phyloP scores from a whole-genome alignment of 305 asterid species.

The Withania somnifera region DNA sequence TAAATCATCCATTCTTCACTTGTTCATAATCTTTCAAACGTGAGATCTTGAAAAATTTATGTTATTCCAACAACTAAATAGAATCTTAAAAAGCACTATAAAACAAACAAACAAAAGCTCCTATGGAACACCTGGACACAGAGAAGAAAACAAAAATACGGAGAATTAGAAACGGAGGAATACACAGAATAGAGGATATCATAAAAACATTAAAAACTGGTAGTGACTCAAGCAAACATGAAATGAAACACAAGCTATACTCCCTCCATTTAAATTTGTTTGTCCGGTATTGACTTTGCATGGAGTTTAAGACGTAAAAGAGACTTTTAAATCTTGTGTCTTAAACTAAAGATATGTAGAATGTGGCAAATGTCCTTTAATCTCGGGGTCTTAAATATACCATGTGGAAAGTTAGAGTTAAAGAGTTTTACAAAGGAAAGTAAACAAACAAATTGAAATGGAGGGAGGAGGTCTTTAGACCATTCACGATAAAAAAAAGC shows the following conservation, averaged over 20 bases:
- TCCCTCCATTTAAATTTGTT: background rate
- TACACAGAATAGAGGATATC: background rate
- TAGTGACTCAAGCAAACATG: background rate
- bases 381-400: background rate
- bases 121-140: background rate
- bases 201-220: background rate
- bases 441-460: background rate
- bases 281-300: background rate
- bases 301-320: background rate
- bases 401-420: background rate
- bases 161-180: background rate
- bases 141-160: background rate
- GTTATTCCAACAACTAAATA: background rate
- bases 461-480: background rate
- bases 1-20: background rate
- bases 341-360: background rate
- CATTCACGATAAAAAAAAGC: background rate
- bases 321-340: background rate
- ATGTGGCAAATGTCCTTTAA: background rate
- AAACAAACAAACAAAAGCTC: background rate
- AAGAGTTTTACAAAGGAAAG: background rate
- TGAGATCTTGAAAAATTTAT: background rate
- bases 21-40: background rate
- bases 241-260: background rate
- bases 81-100: background rate